Conservation (phyloP, 2,329 filamentous ascomycete genomes). For the Colletotrichum sp. region DNA sequence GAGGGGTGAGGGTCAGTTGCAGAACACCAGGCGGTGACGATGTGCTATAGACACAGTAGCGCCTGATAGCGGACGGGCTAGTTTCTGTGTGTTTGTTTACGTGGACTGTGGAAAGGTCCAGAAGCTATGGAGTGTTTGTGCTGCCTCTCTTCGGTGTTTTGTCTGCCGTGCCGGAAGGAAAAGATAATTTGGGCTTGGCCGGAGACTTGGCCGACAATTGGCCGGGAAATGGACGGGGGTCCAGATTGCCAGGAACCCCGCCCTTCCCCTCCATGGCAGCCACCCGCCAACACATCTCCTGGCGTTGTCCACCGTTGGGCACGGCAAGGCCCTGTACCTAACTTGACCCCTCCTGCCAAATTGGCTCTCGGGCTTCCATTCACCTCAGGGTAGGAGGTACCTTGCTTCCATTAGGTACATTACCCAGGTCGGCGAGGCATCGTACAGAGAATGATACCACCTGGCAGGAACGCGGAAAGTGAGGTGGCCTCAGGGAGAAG, state of each 20-base stretch:
- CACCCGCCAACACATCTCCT: not conserved
- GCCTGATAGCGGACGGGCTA: not conserved
- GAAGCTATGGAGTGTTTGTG: not conserved
- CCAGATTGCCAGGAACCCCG: conserved; percentile 13
- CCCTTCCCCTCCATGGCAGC: not conserved
- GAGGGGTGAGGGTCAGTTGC: not conserved
- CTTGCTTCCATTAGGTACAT: not conserved
- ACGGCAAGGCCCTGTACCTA: not conserved
- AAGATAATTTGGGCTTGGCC: not conserved
- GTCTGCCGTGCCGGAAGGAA: not conserved
- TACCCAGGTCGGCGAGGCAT: not conserved
- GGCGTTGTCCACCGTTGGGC: not conserved
- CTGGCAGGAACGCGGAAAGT: not conserved
- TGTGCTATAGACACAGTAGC: not conserved
- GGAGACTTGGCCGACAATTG: conserved; percentile 14
- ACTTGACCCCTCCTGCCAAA: conserved; percentile 6
- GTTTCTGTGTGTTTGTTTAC: not conserved
- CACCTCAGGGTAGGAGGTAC: not conserved
- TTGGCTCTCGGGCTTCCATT: not conserved
- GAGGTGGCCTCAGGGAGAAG: not conserved
- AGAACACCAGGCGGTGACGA: not conserved
- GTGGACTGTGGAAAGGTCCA: conserved; percentile 15
- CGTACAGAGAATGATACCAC: not conserved
- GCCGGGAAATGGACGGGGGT: not conserved
- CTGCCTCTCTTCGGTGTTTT: not conserved